Percentiles rank a stretch among this genome's conserved stretches.
phyloP scores from a whole-genome alignment of 257 asterid genomes.

The Linderniella brevidens region DNA sequence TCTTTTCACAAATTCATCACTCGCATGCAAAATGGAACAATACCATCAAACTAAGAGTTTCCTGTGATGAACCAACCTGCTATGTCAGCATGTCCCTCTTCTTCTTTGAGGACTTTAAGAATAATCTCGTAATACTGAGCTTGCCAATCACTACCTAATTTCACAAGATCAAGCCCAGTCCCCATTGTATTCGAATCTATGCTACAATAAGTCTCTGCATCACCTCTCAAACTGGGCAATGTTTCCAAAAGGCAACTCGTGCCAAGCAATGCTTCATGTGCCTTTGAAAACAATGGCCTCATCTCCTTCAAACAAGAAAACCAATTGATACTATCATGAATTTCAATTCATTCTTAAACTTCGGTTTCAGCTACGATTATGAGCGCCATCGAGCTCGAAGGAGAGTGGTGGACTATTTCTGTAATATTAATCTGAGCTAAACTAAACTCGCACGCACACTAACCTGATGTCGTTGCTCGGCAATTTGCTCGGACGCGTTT shows the following conservation, averaged over 20 bases:
- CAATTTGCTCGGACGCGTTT: slow-evolving; percentile 53
- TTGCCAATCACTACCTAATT: slow-evolving; percentile 76
- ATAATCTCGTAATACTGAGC: slow-evolving; percentile 51
- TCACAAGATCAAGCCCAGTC: slow-evolving; percentile 42
- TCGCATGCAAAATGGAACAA: too few relatives aligned
- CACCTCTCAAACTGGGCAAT: slow-evolving; percentile 37
- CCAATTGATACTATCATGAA: too few relatives aligned
- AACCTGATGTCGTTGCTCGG: slow-evolving; percentile 79
- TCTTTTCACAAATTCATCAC: too few relatives aligned
- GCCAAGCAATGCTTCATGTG: slow-evolving; percentile 49
- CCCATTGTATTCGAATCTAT: slow-evolving; percentile 16
- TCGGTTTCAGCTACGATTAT: too few relatives aligned
- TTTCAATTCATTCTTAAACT: too few relatives aligned
- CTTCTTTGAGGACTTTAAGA: slow-evolving; percentile 24
- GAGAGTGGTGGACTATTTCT: too few relatives aligned
- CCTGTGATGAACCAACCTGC: too few relatives aligned
- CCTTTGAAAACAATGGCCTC: slow-evolving; percentile 37
- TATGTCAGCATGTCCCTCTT: neutral
- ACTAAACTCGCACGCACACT: neutral
- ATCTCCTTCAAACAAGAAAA: slow-evolving; percentile 34
- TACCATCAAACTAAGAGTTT: too few relatives aligned
- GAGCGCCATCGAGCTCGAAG: neutral
- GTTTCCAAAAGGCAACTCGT: slow-evolving; percentile 26
- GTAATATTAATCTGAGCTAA: too few relatives aligned
- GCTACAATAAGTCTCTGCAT: slow-evolving; percentile 15